Evolutionary conservation across 352 stramenopile genomes (phyloP).

Genomic region (Phytophthora citricola): DNA sequence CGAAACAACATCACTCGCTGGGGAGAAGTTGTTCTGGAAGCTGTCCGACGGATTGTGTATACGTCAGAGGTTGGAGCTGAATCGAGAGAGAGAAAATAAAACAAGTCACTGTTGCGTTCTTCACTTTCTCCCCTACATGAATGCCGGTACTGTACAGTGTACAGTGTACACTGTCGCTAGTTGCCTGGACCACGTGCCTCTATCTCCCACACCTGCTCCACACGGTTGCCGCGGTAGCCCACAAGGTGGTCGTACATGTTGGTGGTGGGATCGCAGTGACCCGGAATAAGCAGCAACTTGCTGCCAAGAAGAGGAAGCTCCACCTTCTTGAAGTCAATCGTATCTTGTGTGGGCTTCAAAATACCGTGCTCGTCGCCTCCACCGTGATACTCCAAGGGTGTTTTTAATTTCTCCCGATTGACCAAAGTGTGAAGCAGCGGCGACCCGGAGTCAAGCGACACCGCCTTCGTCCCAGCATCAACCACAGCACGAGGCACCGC

Average conservation of each 20-base stretch:
- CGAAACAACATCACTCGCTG: conserved; percentile 10
- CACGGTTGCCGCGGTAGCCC: conserved; percentile 53
- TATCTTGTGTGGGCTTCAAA: conserved; percentile 36
- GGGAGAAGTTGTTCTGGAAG: conserved; percentile 19
- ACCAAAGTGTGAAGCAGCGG: conserved; percentile 60
- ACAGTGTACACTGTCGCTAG: too few relatives aligned
- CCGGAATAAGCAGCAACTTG: conserved; percentile 67
- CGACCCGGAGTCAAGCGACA: conserved; percentile 69
- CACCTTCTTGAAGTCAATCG: conserved; percentile 18
- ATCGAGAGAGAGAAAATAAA: too few relatives aligned
- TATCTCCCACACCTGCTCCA: conserved; percentile 68
- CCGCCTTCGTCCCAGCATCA: conserved; percentile 77
- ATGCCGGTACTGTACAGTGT: too few relatives aligned
- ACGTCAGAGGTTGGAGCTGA: neutral
- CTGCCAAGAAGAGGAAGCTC: conserved; percentile 58
- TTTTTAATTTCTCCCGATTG: conserved; percentile 41
- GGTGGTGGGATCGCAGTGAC: conserved; percentile 77
- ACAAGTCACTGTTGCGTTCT: too few relatives aligned
- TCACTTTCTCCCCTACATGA: too few relatives aligned
- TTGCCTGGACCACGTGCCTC: conserved; percentile 55
- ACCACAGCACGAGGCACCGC: conserved; percentile 57
- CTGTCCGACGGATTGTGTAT: conserved; percentile 21
- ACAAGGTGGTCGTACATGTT: conserved; percentile 84
- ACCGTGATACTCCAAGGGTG: conserved; percentile 56
- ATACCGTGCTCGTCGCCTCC: conserved; percentile 79